These are phyloP conservation scores for Thuidium tamariscinum DNA, from an alignment of 225 moss, liverwort and hornwort genomes.

Conservation along the genomic window DNA sequence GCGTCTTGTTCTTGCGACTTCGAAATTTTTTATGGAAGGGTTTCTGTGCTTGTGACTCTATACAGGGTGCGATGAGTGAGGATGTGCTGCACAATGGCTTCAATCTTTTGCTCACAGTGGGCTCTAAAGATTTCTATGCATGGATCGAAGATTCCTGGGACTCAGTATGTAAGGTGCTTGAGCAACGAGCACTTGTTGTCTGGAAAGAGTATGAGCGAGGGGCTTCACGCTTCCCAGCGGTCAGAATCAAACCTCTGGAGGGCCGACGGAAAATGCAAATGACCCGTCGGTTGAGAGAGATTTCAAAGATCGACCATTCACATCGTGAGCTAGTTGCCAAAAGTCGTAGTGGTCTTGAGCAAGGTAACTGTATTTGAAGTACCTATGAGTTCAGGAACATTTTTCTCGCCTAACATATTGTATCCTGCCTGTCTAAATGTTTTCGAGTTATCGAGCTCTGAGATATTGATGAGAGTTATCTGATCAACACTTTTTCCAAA, in stretches of 20 bases:
- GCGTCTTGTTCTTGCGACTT: not conserved
- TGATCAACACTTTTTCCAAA: not conserved
- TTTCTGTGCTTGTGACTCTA: not conserved
- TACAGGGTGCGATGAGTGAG: slow-evolving; percentile 31
- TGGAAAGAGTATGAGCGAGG: slow-evolving; percentile 83
- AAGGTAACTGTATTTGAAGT: slow-evolving; percentile 9
- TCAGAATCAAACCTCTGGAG: slow-evolving; percentile 71
- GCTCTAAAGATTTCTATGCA: slow-evolving; percentile 36
- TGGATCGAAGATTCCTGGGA: slow-evolving; percentile 62
- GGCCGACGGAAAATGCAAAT: slow-evolving; percentile 84
- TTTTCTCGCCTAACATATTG: not conserved
- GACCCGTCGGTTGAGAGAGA: slow-evolving; percentile 57
- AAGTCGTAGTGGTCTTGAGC: slow-evolving; percentile 29
- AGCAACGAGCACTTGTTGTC: slow-evolving; percentile 46
- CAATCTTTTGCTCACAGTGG: slow-evolving; percentile 42
- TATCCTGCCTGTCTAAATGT: not conserved
- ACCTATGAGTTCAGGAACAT: not conserved
- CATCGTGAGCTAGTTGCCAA: slow-evolving; percentile 68
- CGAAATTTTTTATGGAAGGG: not conserved
- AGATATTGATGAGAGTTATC: not conserved
- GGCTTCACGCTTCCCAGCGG: slow-evolving; percentile 60
- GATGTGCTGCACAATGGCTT: slow-evolving; percentile 92
- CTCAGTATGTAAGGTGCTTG: slow-evolving; percentile 43
- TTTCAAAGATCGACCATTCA: slow-evolving; percentile 41
- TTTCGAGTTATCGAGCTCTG: not conserved